Conservation (phyloP, 768 basidiomycete genomes). For the Pholiota microspora region DNA sequence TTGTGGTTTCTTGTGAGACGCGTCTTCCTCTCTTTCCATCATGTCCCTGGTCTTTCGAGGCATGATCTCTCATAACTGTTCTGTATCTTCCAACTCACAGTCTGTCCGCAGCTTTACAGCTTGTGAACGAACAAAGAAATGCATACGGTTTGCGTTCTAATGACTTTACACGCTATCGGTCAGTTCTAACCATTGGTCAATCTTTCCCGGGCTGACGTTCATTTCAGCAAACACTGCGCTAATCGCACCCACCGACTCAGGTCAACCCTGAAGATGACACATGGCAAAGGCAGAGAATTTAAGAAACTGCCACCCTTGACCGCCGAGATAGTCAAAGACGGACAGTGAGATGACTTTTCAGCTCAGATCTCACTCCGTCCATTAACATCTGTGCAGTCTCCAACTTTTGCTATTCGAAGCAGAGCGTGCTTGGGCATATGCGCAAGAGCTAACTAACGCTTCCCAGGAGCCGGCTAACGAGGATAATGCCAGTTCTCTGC, state of each 20-base stretch:
- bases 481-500: constrained; percentile 51
- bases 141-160: constrained; percentile 90
- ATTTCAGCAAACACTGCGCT: constrained; percentile 75
- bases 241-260: constrained; percentile 88
- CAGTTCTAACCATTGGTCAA: neutral
- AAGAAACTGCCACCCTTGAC: constrained; percentile 74
- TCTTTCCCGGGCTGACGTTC: neutral
- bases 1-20: constrained; percentile 23
- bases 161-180: constrained; percentile 87
- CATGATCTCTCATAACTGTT: constrained; percentile 12
- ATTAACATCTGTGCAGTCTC: constrained; percentile 42
- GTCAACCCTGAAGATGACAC: constrained; percentile 79
- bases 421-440: constrained; percentile 89
- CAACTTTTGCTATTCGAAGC: constrained; percentile 87
- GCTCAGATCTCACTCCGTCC: constrained; percentile 1
- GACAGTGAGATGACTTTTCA: constrained; percentile 56
- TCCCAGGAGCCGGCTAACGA: constrained; percentile 52
- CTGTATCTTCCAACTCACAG: constrained; percentile 6
- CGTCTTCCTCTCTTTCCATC: constrained; percentile 15
- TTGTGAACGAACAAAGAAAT: constrained; percentile 85
- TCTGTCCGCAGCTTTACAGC: constrained; percentile 62
- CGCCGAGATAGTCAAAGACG: constrained; percentile 72
- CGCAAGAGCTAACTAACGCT: constrained; percentile 68
- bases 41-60: constrained; percentile 40
- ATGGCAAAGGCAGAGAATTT: constrained; percentile 88